Evolutionary conservation across 2,329 filamentous ascomycete species (phyloP).

Genomic region (Fusarium sp.): DNA sequence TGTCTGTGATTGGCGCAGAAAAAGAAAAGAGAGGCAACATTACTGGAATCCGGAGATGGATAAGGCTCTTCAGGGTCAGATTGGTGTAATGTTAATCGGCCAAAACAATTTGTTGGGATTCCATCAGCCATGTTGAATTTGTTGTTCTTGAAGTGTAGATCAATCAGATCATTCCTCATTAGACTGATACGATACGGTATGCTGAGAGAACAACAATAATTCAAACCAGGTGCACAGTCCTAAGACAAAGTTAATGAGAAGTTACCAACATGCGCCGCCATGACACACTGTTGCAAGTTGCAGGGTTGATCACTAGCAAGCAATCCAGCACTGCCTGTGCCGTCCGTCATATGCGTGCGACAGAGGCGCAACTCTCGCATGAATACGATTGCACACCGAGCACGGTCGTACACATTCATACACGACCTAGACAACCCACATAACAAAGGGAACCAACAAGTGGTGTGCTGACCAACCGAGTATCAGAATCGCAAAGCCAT

Average conservation of each 20-base stretch:
- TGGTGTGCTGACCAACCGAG: constrained; percentile 24
- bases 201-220: constrained; percentile 8
- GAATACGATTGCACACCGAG: constrained; percentile 25
- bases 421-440: constrained; percentile 7
- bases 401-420: constrained; percentile 23
- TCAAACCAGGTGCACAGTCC: constrained; percentile 10
- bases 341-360: constrained; percentile 28
- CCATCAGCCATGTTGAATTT: constrained; percentile 16
- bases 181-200: not conserved
- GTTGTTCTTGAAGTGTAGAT: not conserved
- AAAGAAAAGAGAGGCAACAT: constrained; percentile 19
- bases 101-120: constrained; percentile 18
- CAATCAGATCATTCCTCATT: not conserved
- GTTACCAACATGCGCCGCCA: not conserved
- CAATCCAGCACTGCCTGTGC: not conserved
- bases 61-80: not conserved
- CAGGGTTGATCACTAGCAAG: constrained; percentile 11
- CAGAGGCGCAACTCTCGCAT: constrained; percentile 20
- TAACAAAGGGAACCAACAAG: constrained; percentile 6
- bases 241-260: constrained; percentile 23
- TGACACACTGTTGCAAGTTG: constrained; percentile 4
- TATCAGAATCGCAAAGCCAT: constrained; percentile 17
- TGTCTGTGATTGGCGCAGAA: constrained; percentile 11
- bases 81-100: not conserved
- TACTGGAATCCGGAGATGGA: constrained; percentile 22